A percentile compares a stretch with the other conserved stretches of the same genome.
These are phyloP conservation scores for Ogataea henricii DNA, from an alignment of 805 yeast genomes.

Conservation along the genomic window DNA sequence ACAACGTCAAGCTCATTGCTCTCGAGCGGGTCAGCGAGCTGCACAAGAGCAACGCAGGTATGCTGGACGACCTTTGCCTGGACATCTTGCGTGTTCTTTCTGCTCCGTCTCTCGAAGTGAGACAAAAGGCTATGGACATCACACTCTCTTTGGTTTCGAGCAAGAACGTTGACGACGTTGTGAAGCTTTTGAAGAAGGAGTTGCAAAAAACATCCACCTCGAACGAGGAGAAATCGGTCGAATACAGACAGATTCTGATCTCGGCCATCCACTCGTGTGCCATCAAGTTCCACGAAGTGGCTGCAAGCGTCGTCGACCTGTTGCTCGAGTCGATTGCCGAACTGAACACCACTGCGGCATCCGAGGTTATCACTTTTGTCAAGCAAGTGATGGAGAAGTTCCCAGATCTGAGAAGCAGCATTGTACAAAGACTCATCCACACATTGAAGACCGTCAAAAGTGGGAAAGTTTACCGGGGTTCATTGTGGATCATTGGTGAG, in stretches of 20 bases:
- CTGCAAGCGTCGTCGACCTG: constrained; percentile 85
- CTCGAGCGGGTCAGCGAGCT: constrained; percentile 82
- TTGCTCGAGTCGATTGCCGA: constrained; percentile 85
- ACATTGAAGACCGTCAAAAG: constrained; percentile 71
- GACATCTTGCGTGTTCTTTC: constrained; percentile 84
- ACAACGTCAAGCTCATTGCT: constrained; percentile 90
- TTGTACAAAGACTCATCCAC: constrained; percentile 61
- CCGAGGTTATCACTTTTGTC: constrained; percentile 86
- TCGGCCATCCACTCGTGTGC: constrained; percentile 90
- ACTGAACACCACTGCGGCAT: constrained; percentile 80
- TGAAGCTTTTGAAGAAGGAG: constrained; percentile 89
- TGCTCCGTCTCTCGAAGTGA: constrained; percentile 90
- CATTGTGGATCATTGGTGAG: constrained; percentile 96
- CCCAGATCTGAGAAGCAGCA: constrained; percentile 71
- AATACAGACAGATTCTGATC: constrained; percentile 86
- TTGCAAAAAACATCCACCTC: constrained; percentile 69
- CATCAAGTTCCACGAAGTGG: constrained; percentile 84
- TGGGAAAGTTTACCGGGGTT: constrained; percentile 90
- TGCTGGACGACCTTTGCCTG: constrained; percentile 77
- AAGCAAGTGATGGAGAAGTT: constrained; percentile 93
- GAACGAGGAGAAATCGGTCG: constrained; percentile 78
- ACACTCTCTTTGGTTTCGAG: constrained; percentile 78
- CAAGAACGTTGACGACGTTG: constrained; percentile 92
- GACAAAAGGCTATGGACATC: constrained; percentile 82
- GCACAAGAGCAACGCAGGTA: constrained; percentile 73